These are phyloP conservation scores for Platismatia glauca DNA, from an alignment of 495 filamentous ascomycete genomes.

Conservation along the genomic window DNA sequence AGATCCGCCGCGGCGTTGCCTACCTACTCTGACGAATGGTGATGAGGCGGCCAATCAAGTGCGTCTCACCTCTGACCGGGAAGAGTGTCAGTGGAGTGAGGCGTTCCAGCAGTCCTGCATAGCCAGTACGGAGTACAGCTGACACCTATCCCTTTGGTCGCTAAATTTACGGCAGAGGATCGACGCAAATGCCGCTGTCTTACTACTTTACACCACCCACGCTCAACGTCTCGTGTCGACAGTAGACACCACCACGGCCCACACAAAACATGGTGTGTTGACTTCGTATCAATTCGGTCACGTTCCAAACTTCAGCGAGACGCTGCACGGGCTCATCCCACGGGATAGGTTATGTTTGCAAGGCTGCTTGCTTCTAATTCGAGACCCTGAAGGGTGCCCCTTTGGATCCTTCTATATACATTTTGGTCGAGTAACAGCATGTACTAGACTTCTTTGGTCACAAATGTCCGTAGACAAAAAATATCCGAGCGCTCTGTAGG, in stretches of 20 bases:
- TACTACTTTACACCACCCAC: background rate
- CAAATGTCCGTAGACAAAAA: background rate
- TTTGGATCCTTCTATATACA: background rate
- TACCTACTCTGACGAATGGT: background rate
- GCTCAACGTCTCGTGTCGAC: background rate
- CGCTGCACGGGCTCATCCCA: background rate
- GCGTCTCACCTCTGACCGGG: background rate
- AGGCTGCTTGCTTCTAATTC: conserved; percentile 1
- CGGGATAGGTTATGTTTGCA: background rate
- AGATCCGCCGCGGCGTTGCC: no score
- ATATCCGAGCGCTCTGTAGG: background rate
- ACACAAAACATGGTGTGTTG: background rate
- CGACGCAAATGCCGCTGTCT: background rate
- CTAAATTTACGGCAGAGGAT: background rate
- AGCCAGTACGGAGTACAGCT: no score
- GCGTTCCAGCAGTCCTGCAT: no score
- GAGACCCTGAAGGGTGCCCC: background rate
- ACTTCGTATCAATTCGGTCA: background rate
- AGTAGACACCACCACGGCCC: no score
- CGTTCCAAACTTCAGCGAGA: background rate
- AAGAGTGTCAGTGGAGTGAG: no score
- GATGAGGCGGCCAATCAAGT: conserved; percentile 10
- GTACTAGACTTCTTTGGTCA: background rate
- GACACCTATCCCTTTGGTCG: background rate
- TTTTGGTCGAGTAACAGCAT: background rate